A percentile compares a stretch with the other conserved stretches of the same genome.
These are phyloP conservation scores for Linderniella brevidens DNA, from an alignment of 257 asterid genomes.

Conservation along the genomic window DNA sequence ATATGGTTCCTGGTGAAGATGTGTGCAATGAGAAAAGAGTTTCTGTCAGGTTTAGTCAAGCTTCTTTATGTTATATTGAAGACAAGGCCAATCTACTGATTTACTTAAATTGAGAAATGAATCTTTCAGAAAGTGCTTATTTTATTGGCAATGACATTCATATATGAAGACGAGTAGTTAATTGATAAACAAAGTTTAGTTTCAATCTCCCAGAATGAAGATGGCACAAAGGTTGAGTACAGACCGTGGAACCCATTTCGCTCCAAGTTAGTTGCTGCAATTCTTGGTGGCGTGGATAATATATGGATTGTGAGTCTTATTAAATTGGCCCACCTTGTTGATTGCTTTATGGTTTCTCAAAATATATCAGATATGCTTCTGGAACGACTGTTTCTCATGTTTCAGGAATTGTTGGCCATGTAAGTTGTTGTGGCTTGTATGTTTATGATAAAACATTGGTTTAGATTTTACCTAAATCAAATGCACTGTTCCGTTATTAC, in stretches of 20 bases:
- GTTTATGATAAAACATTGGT: neutral
- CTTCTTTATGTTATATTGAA: too few relatives aligned
- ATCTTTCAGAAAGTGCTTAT: too few relatives aligned
- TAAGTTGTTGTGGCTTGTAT: conserved; percentile 13
- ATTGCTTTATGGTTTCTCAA: neutral
- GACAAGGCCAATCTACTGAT: too few relatives aligned
- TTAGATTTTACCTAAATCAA: too few relatives aligned
- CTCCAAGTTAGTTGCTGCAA: conserved; percentile 91
- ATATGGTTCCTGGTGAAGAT: conserved; percentile 54
- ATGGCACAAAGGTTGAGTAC: conserved; percentile 69
- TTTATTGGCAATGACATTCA: too few relatives aligned
- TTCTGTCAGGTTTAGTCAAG: conserved; percentile 33
- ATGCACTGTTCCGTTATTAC: conserved; percentile 9
- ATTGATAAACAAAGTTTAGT: neutral
- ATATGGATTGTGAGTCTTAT: conserved; percentile 80
- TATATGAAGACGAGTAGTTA: too few relatives aligned
- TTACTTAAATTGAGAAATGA: too few relatives aligned
- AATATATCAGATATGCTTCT: conserved; percentile 22
- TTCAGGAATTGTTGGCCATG: conserved; percentile 69
- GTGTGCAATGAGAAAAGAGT: conserved; percentile 53
- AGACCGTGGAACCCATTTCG: conserved; percentile 98
- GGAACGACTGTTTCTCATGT: conserved; percentile 82
- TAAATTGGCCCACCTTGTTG: neutral
- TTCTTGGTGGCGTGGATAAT: conserved; percentile 87
- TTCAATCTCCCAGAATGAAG: conserved; percentile 39